Conservation (phyloP, 148 eudicot genomes). For the Rhododendron mucronatum region DNA sequence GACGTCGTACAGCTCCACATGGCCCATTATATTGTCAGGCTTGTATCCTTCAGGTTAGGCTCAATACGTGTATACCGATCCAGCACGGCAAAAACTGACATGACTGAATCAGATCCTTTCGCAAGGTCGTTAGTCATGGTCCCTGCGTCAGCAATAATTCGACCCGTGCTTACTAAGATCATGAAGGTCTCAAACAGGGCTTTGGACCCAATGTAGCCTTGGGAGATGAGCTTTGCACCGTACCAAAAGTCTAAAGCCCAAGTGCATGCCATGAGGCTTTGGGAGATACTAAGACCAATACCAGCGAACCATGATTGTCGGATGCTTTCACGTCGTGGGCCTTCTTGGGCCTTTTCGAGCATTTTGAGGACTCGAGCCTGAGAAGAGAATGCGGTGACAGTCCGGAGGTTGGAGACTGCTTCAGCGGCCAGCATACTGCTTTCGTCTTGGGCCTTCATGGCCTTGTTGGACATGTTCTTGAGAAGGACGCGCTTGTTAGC, state of each 20-base stretch:
- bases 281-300: background rate
- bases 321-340: background rate
- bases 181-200: background rate
- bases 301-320: background rate
- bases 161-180: background rate
- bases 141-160: background rate
- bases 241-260: background rate
- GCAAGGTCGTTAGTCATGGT: background rate
- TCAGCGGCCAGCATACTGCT: background rate
- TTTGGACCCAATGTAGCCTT: background rate
- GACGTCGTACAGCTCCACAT: background rate
- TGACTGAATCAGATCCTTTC: background rate
- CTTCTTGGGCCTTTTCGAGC: background rate
- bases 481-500: background rate
- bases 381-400: background rate
- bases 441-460: background rate
- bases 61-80: background rate
- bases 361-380: background rate
- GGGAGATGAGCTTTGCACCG: background rate
- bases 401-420: background rate
- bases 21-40: background rate
- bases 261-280: background rate
- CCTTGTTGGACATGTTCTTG: background rate
- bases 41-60: background rate
- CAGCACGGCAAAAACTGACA: background rate